phyloP scores from a whole-genome alignment of 257 asterid species.

The Salvia miltiorrhiza region DNA sequence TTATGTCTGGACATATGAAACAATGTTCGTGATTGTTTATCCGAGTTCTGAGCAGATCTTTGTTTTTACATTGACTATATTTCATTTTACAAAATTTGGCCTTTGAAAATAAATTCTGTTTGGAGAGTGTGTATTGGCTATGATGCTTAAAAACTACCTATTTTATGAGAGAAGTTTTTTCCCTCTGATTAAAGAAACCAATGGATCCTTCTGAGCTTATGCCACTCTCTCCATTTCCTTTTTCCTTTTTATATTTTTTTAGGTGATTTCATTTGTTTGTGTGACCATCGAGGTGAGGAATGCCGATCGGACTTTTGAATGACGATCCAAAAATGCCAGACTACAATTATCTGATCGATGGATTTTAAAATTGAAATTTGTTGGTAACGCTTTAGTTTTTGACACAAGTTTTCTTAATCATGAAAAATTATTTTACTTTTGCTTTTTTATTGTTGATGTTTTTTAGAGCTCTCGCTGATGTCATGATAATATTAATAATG shows the following conservation, averaged over 20 bases:
- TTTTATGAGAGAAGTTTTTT: slow-evolving; percentile 50
- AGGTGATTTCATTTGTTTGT: not conserved
- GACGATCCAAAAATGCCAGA: slow-evolving; percentile 62
- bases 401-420: too few relatives aligned
- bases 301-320: slow-evolving; percentile 33
- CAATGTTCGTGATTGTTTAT: slow-evolving; percentile 49
- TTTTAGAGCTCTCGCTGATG: too few relatives aligned
- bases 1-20: slow-evolving; percentile 81
- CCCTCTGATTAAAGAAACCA: slow-evolving; percentile 68
- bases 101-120: too few relatives aligned
- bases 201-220: slow-evolving; percentile 93
- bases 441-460: too few relatives aligned
- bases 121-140: slow-evolving; percentile 27
- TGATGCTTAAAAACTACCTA: slow-evolving; percentile 76
- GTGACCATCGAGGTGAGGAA: slow-evolving; percentile 47
- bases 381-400: too few relatives aligned
- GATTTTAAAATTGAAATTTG: too few relatives aligned
- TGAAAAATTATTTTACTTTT: too few relatives aligned
- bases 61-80: too few relatives aligned
- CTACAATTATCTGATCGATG: slow-evolving; percentile 82
- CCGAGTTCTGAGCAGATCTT: slow-evolving; percentile 47
- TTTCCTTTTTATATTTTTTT: not conserved
- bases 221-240: not conserved
- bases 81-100: too few relatives aligned
- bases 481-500: too few relatives aligned